phyloP scores from a whole-genome alignment of 306 rosid species.

The Oemleria cerasiformis region DNA sequence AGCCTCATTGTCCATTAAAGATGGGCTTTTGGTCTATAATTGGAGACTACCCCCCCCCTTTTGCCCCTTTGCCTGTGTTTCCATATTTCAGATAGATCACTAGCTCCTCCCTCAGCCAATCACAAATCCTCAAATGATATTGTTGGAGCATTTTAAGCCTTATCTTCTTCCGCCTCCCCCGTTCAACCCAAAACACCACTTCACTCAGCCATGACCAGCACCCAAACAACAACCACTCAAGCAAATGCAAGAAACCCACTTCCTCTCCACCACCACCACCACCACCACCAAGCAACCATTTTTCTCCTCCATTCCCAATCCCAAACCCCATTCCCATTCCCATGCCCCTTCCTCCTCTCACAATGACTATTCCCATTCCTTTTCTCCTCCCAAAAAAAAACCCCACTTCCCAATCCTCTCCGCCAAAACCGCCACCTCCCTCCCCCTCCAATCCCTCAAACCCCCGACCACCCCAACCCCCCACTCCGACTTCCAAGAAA shows the following conservation, averaged over 20 bases:
- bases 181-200: neutral
- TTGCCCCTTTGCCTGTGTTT: too few species aligned
- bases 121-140: neutral
- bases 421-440: conserved; percentile 23
- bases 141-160: conserved; percentile 5
- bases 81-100: neutral
- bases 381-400: neutral
- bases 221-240: neutral
- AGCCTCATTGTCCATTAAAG: neutral
- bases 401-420: conserved; percentile 17
- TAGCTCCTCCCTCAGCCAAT: conserved; percentile 10
- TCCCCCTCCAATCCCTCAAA: conserved; percentile 16
- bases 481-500: conserved; percentile 49
- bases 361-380: conserved; percentile 16
- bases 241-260: conserved; percentile 33
- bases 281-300: conserved; percentile 12
- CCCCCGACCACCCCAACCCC: conserved; percentile 6
- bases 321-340: neutral
- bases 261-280: conserved; percentile 21
- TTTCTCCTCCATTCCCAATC: neutral
- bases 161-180: neutral
- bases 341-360: conserved; percentile 13
- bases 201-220: conserved; percentile 11
- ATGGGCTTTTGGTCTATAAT: neutral
- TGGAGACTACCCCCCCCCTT: too few species aligned